These are phyloP conservation scores for Aspergillus fructus DNA, from an alignment of 2,329 filamentous ascomycete species.

Conservation along the genomic window DNA sequence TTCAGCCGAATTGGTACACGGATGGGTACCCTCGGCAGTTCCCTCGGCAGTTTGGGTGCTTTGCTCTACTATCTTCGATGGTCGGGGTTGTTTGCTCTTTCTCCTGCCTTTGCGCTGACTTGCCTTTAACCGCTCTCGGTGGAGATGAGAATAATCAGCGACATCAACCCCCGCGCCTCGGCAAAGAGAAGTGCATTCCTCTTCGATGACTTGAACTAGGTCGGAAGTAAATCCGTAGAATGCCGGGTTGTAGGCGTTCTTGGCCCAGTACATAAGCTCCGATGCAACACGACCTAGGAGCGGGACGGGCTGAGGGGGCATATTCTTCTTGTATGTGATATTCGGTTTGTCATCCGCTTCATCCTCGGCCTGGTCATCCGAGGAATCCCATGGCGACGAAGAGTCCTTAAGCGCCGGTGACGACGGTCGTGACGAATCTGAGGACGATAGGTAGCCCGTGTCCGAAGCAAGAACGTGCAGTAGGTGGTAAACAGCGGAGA, in stretches of 20 bases:
- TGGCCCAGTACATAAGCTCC: conserved; percentile 45
- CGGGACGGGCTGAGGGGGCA: conserved; percentile 28
- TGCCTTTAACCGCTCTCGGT: conserved; percentile 23
- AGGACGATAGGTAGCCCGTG: conserved; percentile 38
- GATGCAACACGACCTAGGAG: conserved; percentile 40
- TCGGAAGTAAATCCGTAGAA: conserved; percentile 42
- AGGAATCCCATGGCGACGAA: conserved; percentile 18
- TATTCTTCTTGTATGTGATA: background rate
- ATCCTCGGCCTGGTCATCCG: conserved; percentile 20
- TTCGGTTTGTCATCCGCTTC: conserved; percentile 24
- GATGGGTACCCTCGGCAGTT: background rate
- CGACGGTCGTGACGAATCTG: conserved; percentile 31
- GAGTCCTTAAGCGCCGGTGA: conserved; percentile 24
- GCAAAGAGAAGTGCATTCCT: conserved; percentile 38
- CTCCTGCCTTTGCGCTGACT: conserved; percentile 22
- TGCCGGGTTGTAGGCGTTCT: conserved; percentile 44
- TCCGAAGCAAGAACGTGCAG: conserved; percentile 43
- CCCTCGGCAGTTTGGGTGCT: background rate
- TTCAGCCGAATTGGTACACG: background rate
- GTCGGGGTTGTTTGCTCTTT: conserved; percentile 23
- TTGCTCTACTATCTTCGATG: conserved; percentile 2
- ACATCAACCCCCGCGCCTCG: conserved; percentile 36
- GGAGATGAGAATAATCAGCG: conserved; percentile 27
- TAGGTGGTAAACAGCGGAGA: conserved; percentile 43
- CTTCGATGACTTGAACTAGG: conserved; percentile 39